These are phyloP conservation scores for Phoma sp. DNA, from an alignment of 2,329 filamentous ascomycete species.

Conservation along the genomic window DNA sequence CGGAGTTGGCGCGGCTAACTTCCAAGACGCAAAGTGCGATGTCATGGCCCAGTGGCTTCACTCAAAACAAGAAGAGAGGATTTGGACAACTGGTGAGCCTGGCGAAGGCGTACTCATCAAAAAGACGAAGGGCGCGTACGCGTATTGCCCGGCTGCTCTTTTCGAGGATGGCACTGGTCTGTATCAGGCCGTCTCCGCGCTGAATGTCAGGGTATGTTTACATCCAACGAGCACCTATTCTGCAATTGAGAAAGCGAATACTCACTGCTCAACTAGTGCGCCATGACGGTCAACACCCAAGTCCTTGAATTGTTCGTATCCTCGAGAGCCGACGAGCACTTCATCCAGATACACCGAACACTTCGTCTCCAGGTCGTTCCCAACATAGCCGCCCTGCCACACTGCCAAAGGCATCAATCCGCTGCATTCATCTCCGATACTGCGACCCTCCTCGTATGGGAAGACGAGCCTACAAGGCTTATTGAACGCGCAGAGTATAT, in stretches of 20 bases:
- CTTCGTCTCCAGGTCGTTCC: conserved; percentile 68
- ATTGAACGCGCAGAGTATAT: conserved; percentile 73
- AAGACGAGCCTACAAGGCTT: conserved; percentile 77
- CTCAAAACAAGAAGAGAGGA: conserved; percentile 64
- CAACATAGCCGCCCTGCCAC: conserved; percentile 62
- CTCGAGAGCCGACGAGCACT: conserved; percentile 56
- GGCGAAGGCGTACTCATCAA: conserved; percentile 65
- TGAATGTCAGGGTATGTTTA: conserved; percentile 61
- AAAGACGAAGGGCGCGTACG: conserved; percentile 58
- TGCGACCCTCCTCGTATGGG: conserved; percentile 78
- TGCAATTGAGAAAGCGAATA: not conserved
- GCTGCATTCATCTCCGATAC: conserved; percentile 78
- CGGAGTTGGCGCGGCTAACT: not conserved
- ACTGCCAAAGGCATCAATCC: conserved; percentile 77
- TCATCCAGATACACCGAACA: conserved; percentile 64
- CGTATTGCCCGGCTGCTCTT: conserved; percentile 58
- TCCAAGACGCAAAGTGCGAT: conserved; percentile 60
- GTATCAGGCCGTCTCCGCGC: conserved; percentile 55
- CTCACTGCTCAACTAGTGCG: conserved; percentile 54
- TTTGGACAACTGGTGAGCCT: conserved; percentile 56
- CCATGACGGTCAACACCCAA: conserved; percentile 71
- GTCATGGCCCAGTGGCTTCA: conserved; percentile 70
- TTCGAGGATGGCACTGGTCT: conserved; percentile 56
- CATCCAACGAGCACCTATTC: not conserved
- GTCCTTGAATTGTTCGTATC: conserved; percentile 67